Evolutionary conservation across 2,329 filamentous ascomycete genomes (phyloP), one percentile per base, ranked within the genome.

Genomic region (Aspergillus ochraceoroseus): DNA sequence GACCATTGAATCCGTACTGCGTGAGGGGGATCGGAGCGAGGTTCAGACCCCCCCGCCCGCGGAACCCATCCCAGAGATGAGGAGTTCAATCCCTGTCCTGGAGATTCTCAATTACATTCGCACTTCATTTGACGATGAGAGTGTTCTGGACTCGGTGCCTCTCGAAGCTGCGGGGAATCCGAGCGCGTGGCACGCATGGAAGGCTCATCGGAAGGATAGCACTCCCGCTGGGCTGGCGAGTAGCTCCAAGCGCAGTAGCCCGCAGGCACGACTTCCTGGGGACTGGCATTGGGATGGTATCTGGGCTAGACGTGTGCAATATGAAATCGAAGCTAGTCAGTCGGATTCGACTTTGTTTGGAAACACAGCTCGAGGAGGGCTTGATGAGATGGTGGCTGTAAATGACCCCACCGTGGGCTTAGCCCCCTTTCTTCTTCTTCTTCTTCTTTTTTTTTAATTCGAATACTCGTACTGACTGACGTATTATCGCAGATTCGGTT

Each of bases 211-310:
- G 40, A 68, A 70, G 33, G 68, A 66, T 2, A 43, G 43, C 14
- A 43, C 47, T 18, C 43, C 38, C 7, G 44, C 48, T 11, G 43
- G 41, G 7, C 32, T 32, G 9, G 31, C 42, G 20, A 47, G 40
- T 14, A 44, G 41, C 11, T 62, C 54, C 54, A 75, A 64, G 55
- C 65, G 45, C 68, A 68, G 58, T 60, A 77, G 66, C 44, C 70
- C 56, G 36, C 62, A 60, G 49, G 57, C 65, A 23, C 67, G 81
- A 45, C 72, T 76, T 34, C 87, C 87, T 0, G 85, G 84, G 5
- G 84, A 94, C 55, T 96, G 90, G 90, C 94, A 94, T 59, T 96
- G 90, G 90, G 87, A 95, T 56, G 89, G 90, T 0, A 90, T 96
- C 0, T 98, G 90, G 90, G 86, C 94, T 60, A 83, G 89, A 49